phyloP scores from a whole-genome alignment of 257 asterid species.

The Capsicum chinense region DNA sequence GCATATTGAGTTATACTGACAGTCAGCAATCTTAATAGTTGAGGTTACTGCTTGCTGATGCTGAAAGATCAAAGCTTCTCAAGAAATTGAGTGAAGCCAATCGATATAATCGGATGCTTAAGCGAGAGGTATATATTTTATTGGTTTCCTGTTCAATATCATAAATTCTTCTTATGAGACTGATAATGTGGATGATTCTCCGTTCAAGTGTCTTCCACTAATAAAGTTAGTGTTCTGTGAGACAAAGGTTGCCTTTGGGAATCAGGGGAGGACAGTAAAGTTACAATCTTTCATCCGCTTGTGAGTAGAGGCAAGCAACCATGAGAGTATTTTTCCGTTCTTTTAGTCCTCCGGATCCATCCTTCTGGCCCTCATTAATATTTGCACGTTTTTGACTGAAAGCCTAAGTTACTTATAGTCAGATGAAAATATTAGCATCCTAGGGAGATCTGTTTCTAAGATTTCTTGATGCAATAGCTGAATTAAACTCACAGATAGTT shows the following conservation, averaged over 20 bases:
- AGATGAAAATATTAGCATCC: too few species aligned
- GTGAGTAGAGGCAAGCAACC: conserved; percentile 2
- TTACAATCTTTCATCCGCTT: background rate
- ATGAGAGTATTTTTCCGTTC: background rate
- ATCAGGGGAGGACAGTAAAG: background rate
- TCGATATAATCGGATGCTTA: conserved; percentile 73
- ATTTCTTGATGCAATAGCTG: too few species aligned
- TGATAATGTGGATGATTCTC: background rate
- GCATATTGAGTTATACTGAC: background rate
- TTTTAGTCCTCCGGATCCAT: background rate
- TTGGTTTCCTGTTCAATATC: background rate
- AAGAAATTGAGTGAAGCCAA: conserved; percentile 94
- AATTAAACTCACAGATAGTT: too few species aligned
- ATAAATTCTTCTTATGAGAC: background rate
- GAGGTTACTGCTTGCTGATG: conserved; percentile 65
- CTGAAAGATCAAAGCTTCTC: conserved; percentile 73
- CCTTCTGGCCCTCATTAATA: background rate
- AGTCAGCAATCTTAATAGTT: conserved; percentile 52
- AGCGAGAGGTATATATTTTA: conserved; percentile 70
- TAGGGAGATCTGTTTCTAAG: too few species aligned
- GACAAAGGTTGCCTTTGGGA: background rate
- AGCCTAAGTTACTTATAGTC: too few species aligned
- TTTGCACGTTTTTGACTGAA: background rate
- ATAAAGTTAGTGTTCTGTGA: background rate
- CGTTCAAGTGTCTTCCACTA: background rate